phyloP scores from a whole-genome alignment of 1,139 yeast species.

The Yamadazyma membranifaciens region DNA sequence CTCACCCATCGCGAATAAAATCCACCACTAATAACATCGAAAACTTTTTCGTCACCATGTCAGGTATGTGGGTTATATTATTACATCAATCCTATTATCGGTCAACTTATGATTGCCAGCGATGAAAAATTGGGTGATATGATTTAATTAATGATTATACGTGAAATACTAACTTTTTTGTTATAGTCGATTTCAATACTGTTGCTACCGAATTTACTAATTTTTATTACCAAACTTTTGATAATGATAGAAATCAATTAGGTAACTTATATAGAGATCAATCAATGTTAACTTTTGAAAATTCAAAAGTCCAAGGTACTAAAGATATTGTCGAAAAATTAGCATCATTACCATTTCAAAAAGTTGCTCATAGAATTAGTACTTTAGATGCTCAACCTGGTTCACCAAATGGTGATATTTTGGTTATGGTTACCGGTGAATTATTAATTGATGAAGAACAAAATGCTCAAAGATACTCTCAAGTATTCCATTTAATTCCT shows the following conservation, averaged over 20 bases:
- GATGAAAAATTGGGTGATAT: background rate
- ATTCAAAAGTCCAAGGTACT: constrained; percentile 92
- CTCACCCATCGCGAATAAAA: constrained; percentile 5
- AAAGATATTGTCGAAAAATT: constrained; percentile 89
- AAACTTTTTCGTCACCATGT: constrained; percentile 10
- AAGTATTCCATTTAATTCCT: constrained; percentile 94
- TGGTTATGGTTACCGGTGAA: constrained; percentile 98
- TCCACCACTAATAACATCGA: no score
- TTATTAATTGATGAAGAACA: constrained; percentile 89
- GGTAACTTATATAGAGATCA: constrained; percentile 94
- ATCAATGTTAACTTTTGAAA: constrained; percentile 97
- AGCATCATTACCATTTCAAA: constrained; percentile 81
- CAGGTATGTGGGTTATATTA: constrained; percentile 15
- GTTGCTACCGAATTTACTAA: constrained; percentile 81
- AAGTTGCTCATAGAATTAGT: constrained; percentile 88
- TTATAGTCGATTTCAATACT: constrained; percentile 65
- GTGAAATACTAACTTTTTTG: background rate
- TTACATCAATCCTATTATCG: background rate
- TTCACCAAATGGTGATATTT: constrained; percentile 87
- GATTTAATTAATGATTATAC: background rate
- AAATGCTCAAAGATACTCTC: constrained; percentile 94
- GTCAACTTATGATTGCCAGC: background rate
- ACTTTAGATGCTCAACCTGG: constrained; percentile 99
- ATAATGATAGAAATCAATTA: constrained; percentile 85
- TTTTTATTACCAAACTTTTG: constrained; percentile 95